phyloP scores from a whole-genome alignment of 129 eudicot genomes.

The Calendula officinalis region DNA sequence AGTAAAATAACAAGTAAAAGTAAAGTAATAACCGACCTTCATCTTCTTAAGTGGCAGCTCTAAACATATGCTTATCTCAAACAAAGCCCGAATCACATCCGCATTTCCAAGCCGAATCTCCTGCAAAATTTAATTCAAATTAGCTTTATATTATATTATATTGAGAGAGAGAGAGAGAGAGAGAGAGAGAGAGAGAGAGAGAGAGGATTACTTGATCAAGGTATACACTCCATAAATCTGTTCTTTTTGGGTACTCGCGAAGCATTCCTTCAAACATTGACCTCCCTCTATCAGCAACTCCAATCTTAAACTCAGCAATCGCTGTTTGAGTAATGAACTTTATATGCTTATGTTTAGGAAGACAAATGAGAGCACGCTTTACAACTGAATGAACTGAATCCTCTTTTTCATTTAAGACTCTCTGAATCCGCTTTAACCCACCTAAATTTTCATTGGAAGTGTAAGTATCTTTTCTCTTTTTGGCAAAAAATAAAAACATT shows the following conservation, averaged over 20 bases:
- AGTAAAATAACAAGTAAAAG: background rate
- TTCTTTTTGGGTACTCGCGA: conserved; percentile 83
- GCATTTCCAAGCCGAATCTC: conserved; percentile 78
- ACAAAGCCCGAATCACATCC: conserved; percentile 70
- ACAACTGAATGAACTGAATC: conserved; percentile 58
- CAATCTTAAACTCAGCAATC: conserved; percentile 71
- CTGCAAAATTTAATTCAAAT: conserved; percentile 31
- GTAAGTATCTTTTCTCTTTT: too few species aligned
- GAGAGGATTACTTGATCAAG: conserved; percentile 63
- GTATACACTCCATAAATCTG: conserved; percentile 87
- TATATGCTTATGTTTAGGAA: conserved; percentile 77
- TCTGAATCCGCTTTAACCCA: conserved; percentile 75
- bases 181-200: background rate
- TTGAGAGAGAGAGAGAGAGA: too few species aligned
- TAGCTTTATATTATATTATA: background rate
- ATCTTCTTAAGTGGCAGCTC: conserved; percentile 73
- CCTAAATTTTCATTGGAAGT: conserved; percentile 36
- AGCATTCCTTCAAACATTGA: conserved; percentile 85
- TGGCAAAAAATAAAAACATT: too few species aligned
- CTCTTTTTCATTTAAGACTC: conserved; percentile 55
- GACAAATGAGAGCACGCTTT: conserved; percentile 73
- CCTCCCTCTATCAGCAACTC: conserved; percentile 82
- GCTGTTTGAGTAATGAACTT: conserved; percentile 74
- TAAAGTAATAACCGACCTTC: conserved; percentile 48
- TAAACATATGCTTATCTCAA: conserved; percentile 80